A percentile compares a stretch with the other conserved stretches of the same genome.
phyloP scores from a whole-genome alignment of 768 basidiomycete species.

The Phlegmacium glaucopus region DNA sequence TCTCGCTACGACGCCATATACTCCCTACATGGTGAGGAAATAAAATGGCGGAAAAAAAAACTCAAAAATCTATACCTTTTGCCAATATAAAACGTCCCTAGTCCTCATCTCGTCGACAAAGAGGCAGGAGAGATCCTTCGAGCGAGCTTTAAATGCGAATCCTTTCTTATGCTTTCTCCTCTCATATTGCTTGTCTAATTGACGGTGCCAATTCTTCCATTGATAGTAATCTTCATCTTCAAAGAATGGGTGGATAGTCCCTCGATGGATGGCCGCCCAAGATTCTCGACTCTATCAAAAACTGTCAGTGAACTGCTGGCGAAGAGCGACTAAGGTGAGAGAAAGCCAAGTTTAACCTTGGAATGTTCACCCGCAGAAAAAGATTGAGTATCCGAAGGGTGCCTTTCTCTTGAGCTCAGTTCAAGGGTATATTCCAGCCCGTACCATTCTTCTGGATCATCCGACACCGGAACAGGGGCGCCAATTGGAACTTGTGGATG shows the following conservation, averaged over 20 bases:
- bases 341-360: constrained; percentile 22
- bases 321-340: background rate
- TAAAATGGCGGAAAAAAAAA: background rate
- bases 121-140: constrained; percentile 30
- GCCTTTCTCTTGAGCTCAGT: constrained; percentile 35
- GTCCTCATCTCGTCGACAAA: constrained; percentile 35
- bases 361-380: constrained; percentile 36
- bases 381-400: constrained; percentile 26
- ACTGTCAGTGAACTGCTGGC: background rate
- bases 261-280: constrained; percentile 40
- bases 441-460: constrained; percentile 37
- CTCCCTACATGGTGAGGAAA: constrained; percentile 20
- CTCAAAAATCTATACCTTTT: constrained; percentile 18
- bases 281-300: constrained; percentile 37
- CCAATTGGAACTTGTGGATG: background rate
- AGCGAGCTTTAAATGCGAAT: constrained; percentile 27
- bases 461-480: background rate
- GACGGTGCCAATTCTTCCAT: constrained; percentile 45
- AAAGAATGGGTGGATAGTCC: constrained; percentile 32
- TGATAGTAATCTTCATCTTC: constrained; percentile 39
- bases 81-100: constrained; percentile 32
- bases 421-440: constrained; percentile 42
- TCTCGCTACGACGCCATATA: constrained; percentile 25
- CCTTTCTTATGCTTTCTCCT: constrained; percentile 27
- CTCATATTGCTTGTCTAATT: constrained; percentile 36